Base-by-base conservation (phyloP, 805 yeast species). In the Nakazawaea holstii region DNA sequence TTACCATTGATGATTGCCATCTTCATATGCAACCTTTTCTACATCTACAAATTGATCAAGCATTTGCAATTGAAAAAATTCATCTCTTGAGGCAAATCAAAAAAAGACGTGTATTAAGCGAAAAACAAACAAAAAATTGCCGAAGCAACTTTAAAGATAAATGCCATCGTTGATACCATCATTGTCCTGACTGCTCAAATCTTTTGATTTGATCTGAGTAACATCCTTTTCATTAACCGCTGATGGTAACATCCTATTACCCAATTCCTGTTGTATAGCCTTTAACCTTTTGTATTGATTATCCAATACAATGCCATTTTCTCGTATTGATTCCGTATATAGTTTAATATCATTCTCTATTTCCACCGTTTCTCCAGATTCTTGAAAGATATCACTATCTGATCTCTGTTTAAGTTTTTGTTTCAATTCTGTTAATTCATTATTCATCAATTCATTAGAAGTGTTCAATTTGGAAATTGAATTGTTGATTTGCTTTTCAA, bases 311-410 rank as follows among this genome's bases (percentile, higher is more conserved):
- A 59, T 57, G 10, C 67, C 62, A 59, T 84, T 84, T 53, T 84
- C 91, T 8, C 58, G 55, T 14, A 82, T 69, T 8, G 82, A 72
- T n/a, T 78, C 84, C 6, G 55, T 59, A 61, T 76, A 84, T 13
- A 84, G 56, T 13, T 64, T 59, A n/a, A 67, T 57, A 55, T 83
- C 88, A 10, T 68, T 68, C 4, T 64, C 66, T 14, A 66, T 65
- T 9, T 64, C 61, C 9, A 62, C 11, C 8, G 54, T 77, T 81
- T 29, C 68, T 69, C 29, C 14, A 29, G 35, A 39, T 9, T 62
- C 65, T 17, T 67, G 66, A 28, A 62, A 60, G 9, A 58, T 54
- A 15, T 62, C 69, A 20, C 59, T 60, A 4, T 49, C 50, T 8
- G 40, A 31, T 9, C 54, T 44, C 15, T 50, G 40, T 31, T 20